These are phyloP conservation scores for Theobroma cacao DNA, from an alignment of 345 rosid species.

Conservation along the genomic window DNA sequence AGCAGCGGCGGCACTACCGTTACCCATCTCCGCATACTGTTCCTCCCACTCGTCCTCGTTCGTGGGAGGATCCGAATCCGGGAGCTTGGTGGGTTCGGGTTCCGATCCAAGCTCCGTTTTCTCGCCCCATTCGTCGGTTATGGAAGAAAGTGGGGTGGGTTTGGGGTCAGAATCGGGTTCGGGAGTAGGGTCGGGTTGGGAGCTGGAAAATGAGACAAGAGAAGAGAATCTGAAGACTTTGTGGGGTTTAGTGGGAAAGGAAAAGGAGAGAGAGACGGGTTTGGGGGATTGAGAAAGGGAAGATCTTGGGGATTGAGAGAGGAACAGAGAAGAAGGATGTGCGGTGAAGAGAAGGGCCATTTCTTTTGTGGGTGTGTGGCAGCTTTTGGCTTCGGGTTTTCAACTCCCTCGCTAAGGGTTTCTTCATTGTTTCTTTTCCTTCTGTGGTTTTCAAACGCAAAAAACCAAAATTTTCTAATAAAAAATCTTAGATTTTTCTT, in stretches of 20 bases:
- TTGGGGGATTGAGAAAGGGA: conserved; percentile 1
- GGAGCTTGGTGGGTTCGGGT: conserved; percentile 35
- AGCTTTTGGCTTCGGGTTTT: neutral
- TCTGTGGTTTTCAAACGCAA: neutral
- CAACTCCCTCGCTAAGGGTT: neutral
- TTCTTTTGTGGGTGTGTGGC: neutral
- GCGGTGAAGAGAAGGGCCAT: conserved; percentile 45
- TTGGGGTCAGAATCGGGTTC: conserved; percentile 17
- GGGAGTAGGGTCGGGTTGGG: conserved; percentile 22
- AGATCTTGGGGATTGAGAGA: neutral
- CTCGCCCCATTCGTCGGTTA: conserved; percentile 93
- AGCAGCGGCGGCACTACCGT: conserved; percentile 34
- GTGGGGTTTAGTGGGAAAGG: conserved; percentile 9
- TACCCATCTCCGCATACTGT: conserved; percentile 30
- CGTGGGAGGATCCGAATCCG: conserved; percentile 74
- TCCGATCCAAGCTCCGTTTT: conserved; percentile 38
- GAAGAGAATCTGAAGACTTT: conserved; percentile 16
- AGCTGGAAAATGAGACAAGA: conserved; percentile 16
- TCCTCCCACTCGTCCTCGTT: conserved; percentile 88
- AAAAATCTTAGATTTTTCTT: conserved; percentile 3
- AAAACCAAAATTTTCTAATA: neutral
- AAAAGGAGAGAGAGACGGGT: conserved; percentile 9
- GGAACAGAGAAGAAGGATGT: conserved; percentile 20
- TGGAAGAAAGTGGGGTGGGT: neutral
- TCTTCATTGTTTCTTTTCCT: no score